Evolutionary conservation across 108 stramenopile species (phyloP), one percentile per base, ranked within the genome.

Genomic region (Cyclotella atomus): DNA sequence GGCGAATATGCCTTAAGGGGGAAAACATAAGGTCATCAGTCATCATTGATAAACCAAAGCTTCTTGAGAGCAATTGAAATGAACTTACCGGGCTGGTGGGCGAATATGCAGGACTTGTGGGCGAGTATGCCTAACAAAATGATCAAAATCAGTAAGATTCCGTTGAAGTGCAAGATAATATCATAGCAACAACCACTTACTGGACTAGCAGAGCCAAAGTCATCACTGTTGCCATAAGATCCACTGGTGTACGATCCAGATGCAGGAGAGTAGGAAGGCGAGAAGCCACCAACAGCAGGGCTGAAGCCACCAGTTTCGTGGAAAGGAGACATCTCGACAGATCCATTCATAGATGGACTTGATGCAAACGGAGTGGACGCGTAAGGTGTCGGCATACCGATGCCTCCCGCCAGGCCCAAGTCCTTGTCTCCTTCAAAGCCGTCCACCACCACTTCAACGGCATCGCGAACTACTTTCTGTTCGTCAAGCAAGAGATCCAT

Each of bases 401-500:
- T 68, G 21, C 78, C 85, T 59, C 81, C 79, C 29, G 82, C 80
- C 74, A 84, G 70, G 6, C 92, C 88, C 46, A 91, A 54, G 33
- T 86, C 83, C 41, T 89, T 87, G 72, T 87, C 84, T 28, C 67
- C 88, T 43, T 73, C 80, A 59, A 90, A 83, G 19, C 94, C 92
- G 70, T 95, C 93, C 15, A 84, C 91, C 23, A 92, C 95, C 27
- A 96, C 84, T 70, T 96, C 95, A 33, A 97, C 90, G 38, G 95
- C 96, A 64, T 95, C 89, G 23, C 88, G 88, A 25, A 93, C 83
- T 56, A 98, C 91, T 82, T 97, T 97, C 45, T 94, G 84, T 66
- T 97, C 95, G 63, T 99, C 97, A 55, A 99, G 86, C 46, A 97
- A 80, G 21, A 98, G 83, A 52, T 98, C 97, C 85, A 98, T 94